Base-by-base conservation (phyloP, 495 filamentous ascomycete species). In the Penicillium steckii region DNA sequence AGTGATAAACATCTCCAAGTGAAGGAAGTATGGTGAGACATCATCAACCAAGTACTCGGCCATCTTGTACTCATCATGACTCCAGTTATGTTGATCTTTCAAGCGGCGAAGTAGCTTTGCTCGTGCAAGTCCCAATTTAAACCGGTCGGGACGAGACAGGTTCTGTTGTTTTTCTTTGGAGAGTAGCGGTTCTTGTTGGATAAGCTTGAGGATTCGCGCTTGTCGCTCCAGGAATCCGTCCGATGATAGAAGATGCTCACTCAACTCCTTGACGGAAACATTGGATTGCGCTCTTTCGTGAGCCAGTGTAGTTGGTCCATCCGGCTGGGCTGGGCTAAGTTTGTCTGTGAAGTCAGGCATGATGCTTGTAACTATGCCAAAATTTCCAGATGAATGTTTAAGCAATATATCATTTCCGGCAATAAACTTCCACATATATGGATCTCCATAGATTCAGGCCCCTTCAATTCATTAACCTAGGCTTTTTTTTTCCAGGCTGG, bases 281-380 rank as follows among this genome's bases (percentile, higher is more conserved):
- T 64, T 49, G 7, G 74, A 77, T 26, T 65, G 55, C 21, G 30
- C 47, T 22, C 76, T 69, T 53, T 78, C 75, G 5, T 54, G 54
- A 15, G 59, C 57, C 8, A 79, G 68, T 4, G 69, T 71, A 12
- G 60, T 61, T 1, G 69, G 61, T 18, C 73, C 75, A 49, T 59
- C 50, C 52, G 65, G 66, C 15, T 72, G 59, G 5, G 55, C 60
- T 22, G 75, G 75, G 38, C 68, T 70, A 19, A 79, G 69, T 18
- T 62, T 58, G 49, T 75, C 74, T 2, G 72, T 72, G 54, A 79
- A 79, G 58, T 79, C 75, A 2, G 65, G 57, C 75, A 77, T 76
- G 7, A 21, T 64, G 18, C 18, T 50, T 37, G 15, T 37, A 17
- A 7, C 13, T 37, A n/a, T 37, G 8, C n/a, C 33, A 37, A 8